A percentile compares a stretch with the other conserved stretches of the same genome.
These are phyloP conservation scores for Neoboletus magnificus DNA, from an alignment of 768 basidiomycete species.

Conservation along the genomic window DNA sequence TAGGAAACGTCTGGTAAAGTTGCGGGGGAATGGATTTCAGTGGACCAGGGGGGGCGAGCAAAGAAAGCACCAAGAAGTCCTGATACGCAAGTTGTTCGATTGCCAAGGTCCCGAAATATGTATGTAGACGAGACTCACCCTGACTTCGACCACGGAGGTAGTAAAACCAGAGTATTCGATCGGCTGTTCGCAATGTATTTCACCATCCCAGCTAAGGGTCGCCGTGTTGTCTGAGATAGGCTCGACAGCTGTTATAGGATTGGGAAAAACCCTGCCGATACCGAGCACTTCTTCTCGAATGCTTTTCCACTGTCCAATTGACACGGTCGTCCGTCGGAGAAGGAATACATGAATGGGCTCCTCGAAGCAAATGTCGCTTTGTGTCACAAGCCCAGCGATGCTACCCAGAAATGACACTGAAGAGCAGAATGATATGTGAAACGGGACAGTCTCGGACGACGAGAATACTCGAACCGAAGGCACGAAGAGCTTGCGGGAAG, in stretches of 20 bases:
- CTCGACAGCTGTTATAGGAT: conserved; percentile 38
- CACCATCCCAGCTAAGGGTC: conserved; percentile 62
- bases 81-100: conserved; percentile 24
- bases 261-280: conserved; percentile 40
- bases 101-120: not conserved
- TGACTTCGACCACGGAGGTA: conserved; percentile 46
- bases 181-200: conserved; percentile 39
- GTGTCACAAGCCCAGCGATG: conserved; percentile 6
- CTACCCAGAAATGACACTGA: conserved; percentile 35
- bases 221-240: conserved; percentile 27
- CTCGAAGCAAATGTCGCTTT: conserved; percentile 9
- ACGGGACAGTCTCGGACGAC: conserved; percentile 55
- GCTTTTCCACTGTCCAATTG: conserved; percentile 21
- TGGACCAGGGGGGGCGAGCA: conserved; percentile 39
- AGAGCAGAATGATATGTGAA: conserved; percentile 62
- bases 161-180: conserved; percentile 48
- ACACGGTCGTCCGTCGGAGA: conserved; percentile 50
- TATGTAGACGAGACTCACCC: conserved; percentile 34
- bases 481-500: conserved; percentile 49
- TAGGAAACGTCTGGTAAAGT: conserved; percentile 50
- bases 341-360: conserved; percentile 49
- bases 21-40: conserved; percentile 34
- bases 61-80: conserved; percentile 57
- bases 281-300: conserved; percentile 38
- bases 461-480: conserved; percentile 59